phyloP scores from a whole-genome alignment of 2,329 filamentous ascomycete species.

The Fusarium equiseti region DNA sequence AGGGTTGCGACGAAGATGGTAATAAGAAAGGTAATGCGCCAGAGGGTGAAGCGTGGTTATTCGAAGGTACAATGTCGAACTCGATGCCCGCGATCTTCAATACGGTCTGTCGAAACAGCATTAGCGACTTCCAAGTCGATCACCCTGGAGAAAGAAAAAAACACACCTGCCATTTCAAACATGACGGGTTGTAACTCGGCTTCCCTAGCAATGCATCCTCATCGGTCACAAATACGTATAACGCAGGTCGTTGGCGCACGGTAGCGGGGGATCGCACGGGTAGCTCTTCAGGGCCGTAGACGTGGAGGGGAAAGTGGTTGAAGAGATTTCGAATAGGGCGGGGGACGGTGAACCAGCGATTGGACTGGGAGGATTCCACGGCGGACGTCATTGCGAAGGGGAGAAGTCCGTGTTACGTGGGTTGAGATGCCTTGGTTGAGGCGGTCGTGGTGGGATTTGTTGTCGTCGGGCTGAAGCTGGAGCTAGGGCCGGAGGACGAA shows the following conservation, averaged over 20 bases:
- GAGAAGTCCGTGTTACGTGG: neutral
- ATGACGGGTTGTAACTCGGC: constrained; percentile 91
- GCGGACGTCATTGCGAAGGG: constrained; percentile 34
- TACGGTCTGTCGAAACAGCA: constrained; percentile 71
- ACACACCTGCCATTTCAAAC: constrained; percentile 94
- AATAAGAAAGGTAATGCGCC: constrained; percentile 91
- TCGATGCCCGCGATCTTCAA: constrained; percentile 80
- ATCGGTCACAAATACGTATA: constrained; percentile 82
- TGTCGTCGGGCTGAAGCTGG: constrained; percentile 14
- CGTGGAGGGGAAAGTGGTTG: constrained; percentile 82
- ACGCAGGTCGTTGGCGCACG: constrained; percentile 61
- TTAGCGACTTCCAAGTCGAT: neutral
- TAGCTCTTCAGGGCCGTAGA: constrained; percentile 80
- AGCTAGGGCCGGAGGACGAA: constrained; percentile 31
- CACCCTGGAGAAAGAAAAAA: neutral
- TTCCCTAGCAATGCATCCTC: constrained; percentile 69
- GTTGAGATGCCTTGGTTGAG: neutral
- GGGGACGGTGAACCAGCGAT: constrained; percentile 71
- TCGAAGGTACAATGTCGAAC: constrained; percentile 77
- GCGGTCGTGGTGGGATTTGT: constrained; percentile 3
- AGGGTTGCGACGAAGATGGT: constrained; percentile 57
- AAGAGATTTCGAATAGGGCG: constrained; percentile 84
- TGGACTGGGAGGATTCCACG: constrained; percentile 29
- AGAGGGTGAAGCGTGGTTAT: constrained; percentile 92
- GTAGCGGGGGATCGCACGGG: constrained; percentile 68